Conservation (phyloP, 192 early-diverging fungal genomes). For the Diversispora eburnea region DNA sequence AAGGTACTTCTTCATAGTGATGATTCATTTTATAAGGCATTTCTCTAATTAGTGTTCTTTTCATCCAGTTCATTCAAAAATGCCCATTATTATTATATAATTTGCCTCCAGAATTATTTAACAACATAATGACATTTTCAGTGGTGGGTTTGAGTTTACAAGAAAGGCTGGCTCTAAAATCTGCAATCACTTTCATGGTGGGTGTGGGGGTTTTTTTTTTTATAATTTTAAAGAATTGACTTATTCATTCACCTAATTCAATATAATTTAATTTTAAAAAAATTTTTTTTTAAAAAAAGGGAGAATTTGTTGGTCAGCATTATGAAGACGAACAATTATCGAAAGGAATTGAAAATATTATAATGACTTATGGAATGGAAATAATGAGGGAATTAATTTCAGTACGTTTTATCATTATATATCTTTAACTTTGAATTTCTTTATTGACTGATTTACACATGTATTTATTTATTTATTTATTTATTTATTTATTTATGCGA, state of each 20-base stretch:
- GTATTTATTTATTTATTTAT: background rate
- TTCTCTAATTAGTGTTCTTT: background rate
- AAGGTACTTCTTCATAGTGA: conserved; percentile 34
- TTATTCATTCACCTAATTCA: background rate
- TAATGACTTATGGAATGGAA: conserved; percentile 35
- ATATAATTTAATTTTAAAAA: background rate
- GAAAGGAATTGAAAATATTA: conserved; percentile 31
- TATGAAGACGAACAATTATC: conserved; percentile 29
- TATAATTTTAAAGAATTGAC: background rate
- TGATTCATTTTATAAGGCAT: background rate
- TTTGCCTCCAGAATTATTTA: conserved; percentile 42
- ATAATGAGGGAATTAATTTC: conserved; percentile 39
- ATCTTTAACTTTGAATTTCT: too few species aligned
- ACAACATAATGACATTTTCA: conserved; percentile 43
- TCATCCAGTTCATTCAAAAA: conserved; percentile 41
- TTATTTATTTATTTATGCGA: background rate
- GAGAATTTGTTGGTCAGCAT: conserved; percentile 39
- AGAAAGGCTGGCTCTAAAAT: conserved; percentile 52
- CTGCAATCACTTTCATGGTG: conserved; percentile 52
- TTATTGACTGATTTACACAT: background rate
- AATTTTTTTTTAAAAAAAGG: conserved; percentile 24
- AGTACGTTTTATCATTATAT: conserved; percentile 29
- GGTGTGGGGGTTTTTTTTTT: background rate
- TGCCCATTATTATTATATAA: conserved; percentile 53
- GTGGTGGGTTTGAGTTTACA: conserved; percentile 48